These are phyloP conservation scores for Phragmites australis DNA, from an alignment of 176 grass and related monocot species.

Conservation along the genomic window DNA sequence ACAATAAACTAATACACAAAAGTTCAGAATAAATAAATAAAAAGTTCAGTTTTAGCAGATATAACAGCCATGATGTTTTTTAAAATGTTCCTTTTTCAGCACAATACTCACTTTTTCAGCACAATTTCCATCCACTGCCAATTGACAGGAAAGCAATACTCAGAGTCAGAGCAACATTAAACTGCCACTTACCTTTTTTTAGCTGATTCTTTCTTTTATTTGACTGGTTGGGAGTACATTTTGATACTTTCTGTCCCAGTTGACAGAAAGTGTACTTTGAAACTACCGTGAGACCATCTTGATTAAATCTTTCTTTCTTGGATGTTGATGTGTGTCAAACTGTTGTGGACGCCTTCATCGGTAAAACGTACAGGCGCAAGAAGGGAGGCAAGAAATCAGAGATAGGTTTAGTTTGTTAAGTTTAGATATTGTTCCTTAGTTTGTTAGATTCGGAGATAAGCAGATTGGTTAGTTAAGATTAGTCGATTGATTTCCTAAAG, in stretches of 20 bases:
- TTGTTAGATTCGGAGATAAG: too few species aligned
- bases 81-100: constrained; percentile 6
- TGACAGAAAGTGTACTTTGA: background rate
- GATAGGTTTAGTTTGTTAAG: too few species aligned
- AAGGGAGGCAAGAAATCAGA: too few species aligned
- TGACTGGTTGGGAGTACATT: background rate
- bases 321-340: constrained; percentile 19
- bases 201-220: background rate
- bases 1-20: constrained; percentile 16
- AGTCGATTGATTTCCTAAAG: too few species aligned
- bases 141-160: background rate
- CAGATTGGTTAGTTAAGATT: too few species aligned
- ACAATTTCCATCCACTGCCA: background rate
- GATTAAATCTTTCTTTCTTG: background rate
- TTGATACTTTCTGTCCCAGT: background rate
- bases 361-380: too few species aligned
- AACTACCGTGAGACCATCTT: background rate
- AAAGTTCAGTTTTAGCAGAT: constrained; percentile 4
- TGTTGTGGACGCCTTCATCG: too few species aligned
- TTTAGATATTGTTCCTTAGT: too few species aligned
- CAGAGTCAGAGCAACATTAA: background rate
- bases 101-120: background rate
- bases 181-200: background rate
- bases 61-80: background rate
- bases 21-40: constrained; percentile 6